Percentiles rank a stretch among this genome's conserved stretches.
Evolutionary conservation across 305 asterid genomes (phyloP).

Genomic region (Fraxinus greggii): DNA sequence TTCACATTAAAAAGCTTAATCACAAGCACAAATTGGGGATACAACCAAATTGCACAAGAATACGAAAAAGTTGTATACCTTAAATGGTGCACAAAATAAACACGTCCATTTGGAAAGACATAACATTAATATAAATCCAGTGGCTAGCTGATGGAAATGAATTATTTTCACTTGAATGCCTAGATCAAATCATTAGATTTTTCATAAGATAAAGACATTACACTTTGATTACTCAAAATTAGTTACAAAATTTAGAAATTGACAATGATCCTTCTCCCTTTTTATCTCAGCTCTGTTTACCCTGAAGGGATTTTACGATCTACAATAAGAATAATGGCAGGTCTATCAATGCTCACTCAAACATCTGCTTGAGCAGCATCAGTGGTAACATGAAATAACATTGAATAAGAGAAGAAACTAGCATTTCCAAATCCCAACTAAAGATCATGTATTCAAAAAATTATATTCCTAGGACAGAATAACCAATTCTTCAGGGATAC

Average conservation of each 20-base stretch:
- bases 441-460: neutral
- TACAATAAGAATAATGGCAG: neutral
- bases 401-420: neutral
- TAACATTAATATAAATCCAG: neutral
- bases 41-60: neutral
- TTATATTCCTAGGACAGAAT: neutral
- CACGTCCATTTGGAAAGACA: neutral
- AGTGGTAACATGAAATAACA: neutral
- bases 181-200: neutral
- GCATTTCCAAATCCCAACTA: neutral
- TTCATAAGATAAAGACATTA: neutral
- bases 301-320: neutral
- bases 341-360: neutral
- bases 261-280: neutral
- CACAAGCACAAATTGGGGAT: neutral
- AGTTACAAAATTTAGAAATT: neutral
- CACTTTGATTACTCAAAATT: neutral
- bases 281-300: neutral
- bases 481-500: neutral
- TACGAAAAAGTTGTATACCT: neutral
- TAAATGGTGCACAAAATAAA: neutral
- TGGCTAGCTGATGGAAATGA: neutral
- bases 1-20: neutral
- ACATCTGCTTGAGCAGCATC: neutral
- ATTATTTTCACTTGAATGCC: neutral